Evolutionary conservation across 2,329 filamentous ascomycete genomes (phyloP).

Genomic region (Alternaria triticina): DNA sequence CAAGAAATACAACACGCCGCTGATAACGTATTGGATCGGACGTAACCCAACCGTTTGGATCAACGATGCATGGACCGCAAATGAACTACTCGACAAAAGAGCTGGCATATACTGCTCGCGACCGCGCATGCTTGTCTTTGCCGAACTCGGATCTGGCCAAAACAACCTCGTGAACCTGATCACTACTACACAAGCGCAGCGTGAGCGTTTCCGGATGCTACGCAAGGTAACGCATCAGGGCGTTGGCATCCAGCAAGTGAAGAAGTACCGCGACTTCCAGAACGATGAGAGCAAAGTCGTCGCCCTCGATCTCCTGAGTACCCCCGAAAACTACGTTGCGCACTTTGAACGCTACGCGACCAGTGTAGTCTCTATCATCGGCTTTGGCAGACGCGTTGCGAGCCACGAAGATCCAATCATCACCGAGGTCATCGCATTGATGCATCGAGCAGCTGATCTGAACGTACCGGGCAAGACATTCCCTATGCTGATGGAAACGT

Average conservation of each 20-base stretch:
- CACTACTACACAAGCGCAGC: slow-evolving; percentile 35
- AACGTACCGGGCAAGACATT: slow-evolving; percentile 59
- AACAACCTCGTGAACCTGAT: slow-evolving; percentile 47
- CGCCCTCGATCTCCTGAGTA: slow-evolving; percentile 55
- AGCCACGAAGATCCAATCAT: slow-evolving; percentile 62
- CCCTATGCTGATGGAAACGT: slow-evolving; percentile 65
- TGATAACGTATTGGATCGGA: slow-evolving; percentile 64
- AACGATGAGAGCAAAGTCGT: slow-evolving; percentile 64
- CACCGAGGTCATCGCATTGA: slow-evolving; percentile 64
- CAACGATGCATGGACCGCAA: slow-evolving; percentile 57
- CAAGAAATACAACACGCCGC: slow-evolving; percentile 55
- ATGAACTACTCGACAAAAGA: slow-evolving; percentile 61
- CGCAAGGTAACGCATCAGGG: slow-evolving; percentile 46
- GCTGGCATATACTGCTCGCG: slow-evolving; percentile 61
- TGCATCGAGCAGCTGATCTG: slow-evolving; percentile 64
- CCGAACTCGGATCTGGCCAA: slow-evolving; percentile 45
- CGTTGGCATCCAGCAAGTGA: slow-evolving; percentile 59
- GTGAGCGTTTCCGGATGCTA: slow-evolving; percentile 41
- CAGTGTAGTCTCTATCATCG: slow-evolving; percentile 63
- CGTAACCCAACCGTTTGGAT: slow-evolving; percentile 50
- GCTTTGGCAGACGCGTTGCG: slow-evolving; percentile 61
- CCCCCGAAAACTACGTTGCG: slow-evolving; percentile 57
- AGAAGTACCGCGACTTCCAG: slow-evolving; percentile 62
- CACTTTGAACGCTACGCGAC: slow-evolving; percentile 63
- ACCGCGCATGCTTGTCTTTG: slow-evolving; percentile 55